Conservation (phyloP, 371 early-diverging fungal genomes). For the Apophysomyces elegans region DNA sequence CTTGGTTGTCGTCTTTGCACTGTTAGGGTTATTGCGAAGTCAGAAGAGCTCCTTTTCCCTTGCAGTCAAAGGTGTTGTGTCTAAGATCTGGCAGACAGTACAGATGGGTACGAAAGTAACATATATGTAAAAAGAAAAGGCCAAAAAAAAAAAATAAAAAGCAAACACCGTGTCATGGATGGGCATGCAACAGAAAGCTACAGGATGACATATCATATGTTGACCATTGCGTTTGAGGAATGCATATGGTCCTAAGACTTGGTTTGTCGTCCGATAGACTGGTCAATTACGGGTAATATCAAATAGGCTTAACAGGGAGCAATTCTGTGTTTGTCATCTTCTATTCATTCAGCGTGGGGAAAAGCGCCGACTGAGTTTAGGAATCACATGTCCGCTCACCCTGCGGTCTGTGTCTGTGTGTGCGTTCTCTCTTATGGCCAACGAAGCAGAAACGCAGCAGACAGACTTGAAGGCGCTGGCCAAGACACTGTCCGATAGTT, state of each 20-base stretch:
- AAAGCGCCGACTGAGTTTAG: neutral
- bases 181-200: no score
- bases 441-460: conserved; percentile 12
- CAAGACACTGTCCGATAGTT: conserved; percentile 41
- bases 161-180: no score
- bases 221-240: no score
- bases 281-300: no score
- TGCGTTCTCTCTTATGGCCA: neutral
- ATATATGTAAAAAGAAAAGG: conserved; percentile 32
- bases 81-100: conserved; percentile 46
- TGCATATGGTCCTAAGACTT: no score
- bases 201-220: no score
- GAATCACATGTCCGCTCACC: conserved; percentile 1
- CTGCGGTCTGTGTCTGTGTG: neutral
- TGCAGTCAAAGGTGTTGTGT: conserved; percentile 26
- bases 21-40: conserved; percentile 33
- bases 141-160: neutral
- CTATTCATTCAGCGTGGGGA: neutral
- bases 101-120: conserved; percentile 55
- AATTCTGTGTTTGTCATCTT: neutral
- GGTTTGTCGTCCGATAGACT: no score
- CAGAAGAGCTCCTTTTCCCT: conserved; percentile 29
- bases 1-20: conserved; percentile 32
- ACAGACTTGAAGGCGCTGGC: conserved; percentile 44
- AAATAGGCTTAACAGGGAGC: neutral